Conservation (phyloP, 345 rosid genomes). For the Xanthoceras sorbifolium region DNA sequence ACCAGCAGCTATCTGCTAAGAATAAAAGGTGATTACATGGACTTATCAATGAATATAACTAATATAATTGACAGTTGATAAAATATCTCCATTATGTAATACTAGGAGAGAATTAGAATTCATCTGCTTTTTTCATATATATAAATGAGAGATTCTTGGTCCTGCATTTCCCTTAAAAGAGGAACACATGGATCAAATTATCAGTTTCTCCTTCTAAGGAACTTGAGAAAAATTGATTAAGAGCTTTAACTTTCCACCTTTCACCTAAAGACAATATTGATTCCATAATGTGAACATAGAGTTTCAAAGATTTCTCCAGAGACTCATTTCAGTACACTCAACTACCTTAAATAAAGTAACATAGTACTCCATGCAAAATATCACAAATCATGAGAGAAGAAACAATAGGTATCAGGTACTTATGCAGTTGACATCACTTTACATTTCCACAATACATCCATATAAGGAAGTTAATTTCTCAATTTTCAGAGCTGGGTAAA, state of each 20-base stretch:
- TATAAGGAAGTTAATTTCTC: constrained; percentile 6
- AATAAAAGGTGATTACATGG: constrained; percentile 23
- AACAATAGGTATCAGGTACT: not conserved
- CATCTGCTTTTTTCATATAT: not conserved
- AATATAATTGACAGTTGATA: constrained; percentile 3
- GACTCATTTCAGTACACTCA: not conserved
- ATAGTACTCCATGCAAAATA: not conserved
- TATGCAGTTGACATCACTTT: constrained; percentile 11
- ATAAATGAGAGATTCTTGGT: not conserved
- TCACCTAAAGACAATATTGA: not conserved
- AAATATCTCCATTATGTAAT: not conserved
- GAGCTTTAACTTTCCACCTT: not conserved
- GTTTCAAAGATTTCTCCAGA: not conserved
- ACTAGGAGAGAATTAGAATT: not conserved
- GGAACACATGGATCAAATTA: not conserved
- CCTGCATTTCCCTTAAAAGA: not conserved
- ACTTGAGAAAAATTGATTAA: not conserved
- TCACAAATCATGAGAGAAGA: not conserved
- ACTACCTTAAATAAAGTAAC: constrained; percentile 1
- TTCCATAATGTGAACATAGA: not conserved
- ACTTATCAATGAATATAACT: not conserved
- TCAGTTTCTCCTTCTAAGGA: not conserved
- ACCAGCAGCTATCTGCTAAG: constrained; percentile 68
- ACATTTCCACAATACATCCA: constrained; percentile 1
- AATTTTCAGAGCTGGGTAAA: constrained; percentile 6